Conservation (phyloP, 2,329 filamentous ascomycete genomes). For the Diaporthe aspalathi region DNA sequence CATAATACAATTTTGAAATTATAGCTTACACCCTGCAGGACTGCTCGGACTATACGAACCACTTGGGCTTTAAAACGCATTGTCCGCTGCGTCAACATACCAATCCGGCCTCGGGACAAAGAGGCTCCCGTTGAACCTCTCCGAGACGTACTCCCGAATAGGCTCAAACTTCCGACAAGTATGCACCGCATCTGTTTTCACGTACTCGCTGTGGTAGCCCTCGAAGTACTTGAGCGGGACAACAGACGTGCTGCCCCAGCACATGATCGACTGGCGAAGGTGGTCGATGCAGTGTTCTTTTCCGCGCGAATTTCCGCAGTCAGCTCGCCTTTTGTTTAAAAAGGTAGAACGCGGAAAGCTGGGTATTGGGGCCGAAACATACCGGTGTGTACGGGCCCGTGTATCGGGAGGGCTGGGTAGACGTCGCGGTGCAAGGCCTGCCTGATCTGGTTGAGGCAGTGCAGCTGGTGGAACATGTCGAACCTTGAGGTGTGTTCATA, state of each 20-base stretch:
- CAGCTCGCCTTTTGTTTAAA: no score
- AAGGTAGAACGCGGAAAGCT: no score
- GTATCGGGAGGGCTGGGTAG: background rate
- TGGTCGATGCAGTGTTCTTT: conserved; percentile 12
- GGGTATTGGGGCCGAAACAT: no score
- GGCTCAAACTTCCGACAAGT: conserved; percentile 6
- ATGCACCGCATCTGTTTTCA: background rate
- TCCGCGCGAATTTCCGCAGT: no score
- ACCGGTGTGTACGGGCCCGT: background rate
- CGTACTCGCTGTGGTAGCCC: background rate
- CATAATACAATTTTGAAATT: no score
- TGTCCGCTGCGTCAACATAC: background rate
- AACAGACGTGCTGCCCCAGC: background rate
- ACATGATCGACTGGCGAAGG: background rate
- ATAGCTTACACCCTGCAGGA: no score
- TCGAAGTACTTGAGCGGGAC: conserved; percentile 9
- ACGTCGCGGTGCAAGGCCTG: conserved; percentile 8
- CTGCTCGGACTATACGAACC: no score
- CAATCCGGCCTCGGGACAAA: background rate
- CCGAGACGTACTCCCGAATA: background rate
- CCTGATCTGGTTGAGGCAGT: conserved; percentile 8
- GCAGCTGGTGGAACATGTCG: conserved; percentile 6
- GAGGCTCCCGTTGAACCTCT: background rate
- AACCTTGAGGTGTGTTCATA: background rate
- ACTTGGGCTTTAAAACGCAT: background rate